These are phyloP conservation scores for Daldinia sp. DNA, from an alignment of 2,329 filamentous ascomycete species.

Conservation along the genomic window DNA sequence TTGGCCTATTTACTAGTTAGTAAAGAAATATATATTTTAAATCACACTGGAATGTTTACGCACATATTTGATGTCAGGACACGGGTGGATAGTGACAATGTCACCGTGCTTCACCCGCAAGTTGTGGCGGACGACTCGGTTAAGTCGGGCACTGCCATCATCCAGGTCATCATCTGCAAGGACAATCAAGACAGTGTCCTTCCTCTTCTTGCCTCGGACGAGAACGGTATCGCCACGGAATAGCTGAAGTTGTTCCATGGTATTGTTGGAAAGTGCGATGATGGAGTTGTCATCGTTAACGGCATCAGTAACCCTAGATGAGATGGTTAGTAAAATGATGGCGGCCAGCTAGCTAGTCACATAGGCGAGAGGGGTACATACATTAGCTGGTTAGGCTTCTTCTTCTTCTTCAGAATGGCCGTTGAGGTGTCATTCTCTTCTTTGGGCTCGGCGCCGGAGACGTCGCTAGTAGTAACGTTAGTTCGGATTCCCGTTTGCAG, in stretches of 20 bases:
- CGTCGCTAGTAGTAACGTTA: constrained; percentile 69
- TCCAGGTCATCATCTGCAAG: constrained; percentile 97
- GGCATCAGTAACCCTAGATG: constrained; percentile 89
- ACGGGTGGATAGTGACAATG: constrained; percentile 95
- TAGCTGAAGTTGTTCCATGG: constrained; percentile 97
- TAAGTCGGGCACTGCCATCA: constrained; percentile 96
- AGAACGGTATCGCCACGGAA: constrained; percentile 99
- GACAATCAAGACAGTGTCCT: constrained; percentile 98
- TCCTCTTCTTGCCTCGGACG: constrained; percentile 99
- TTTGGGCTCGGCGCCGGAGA: constrained; percentile 87
- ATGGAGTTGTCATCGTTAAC: constrained; percentile 99
- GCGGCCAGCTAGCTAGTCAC: background rate
- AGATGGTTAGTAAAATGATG: constrained; percentile 22
- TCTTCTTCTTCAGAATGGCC: constrained; percentile 99
- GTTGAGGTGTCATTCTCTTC: constrained; percentile 92
- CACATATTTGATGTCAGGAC: constrained; percentile 99
- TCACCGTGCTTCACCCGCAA: constrained; percentile 98
- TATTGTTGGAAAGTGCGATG: constrained; percentile 96
- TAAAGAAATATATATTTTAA: constrained; percentile 3
- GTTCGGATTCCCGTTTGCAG: constrained; percentile 35
- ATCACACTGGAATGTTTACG: constrained; percentile 51
- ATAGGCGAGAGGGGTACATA: too few species aligned
- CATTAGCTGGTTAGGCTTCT: constrained; percentile 99
- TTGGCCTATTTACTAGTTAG: constrained; percentile 74
- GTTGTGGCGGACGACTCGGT: constrained; percentile 98